Evolutionary conservation across 2,329 filamentous ascomycete species (phyloP).

Genomic region (Thermothelomyces thermophilus): DNA sequence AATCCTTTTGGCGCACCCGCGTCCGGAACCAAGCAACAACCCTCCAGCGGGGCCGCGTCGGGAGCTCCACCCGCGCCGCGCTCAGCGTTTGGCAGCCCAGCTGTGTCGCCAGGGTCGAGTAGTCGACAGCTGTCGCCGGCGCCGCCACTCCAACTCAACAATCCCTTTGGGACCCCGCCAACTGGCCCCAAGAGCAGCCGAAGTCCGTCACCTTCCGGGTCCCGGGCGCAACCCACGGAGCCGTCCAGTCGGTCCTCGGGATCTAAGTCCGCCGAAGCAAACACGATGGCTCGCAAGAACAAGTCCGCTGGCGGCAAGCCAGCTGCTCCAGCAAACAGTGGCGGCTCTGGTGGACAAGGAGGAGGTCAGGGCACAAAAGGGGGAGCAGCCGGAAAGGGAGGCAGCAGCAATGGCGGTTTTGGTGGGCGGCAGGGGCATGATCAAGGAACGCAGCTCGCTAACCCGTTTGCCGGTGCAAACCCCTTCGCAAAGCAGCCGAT

Average conservation of each 20-base stretch:
- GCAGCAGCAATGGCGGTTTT: background rate
- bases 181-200: background rate
- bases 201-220: slow-evolving; percentile 11
- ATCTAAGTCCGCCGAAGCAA: background rate
- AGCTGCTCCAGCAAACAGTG: background rate
- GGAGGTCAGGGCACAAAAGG: slow-evolving; percentile 1
- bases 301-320: slow-evolving; percentile 8
- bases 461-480: slow-evolving; percentile 5
- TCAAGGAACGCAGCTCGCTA: background rate
- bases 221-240: background rate
- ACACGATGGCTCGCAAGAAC: slow-evolving; percentile 9
- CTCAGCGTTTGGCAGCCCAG: slow-evolving; percentile 8
- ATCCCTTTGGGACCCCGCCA: slow-evolving; percentile 3
- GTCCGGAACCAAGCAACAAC: slow-evolving; percentile 2
- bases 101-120: background rate
- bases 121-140: slow-evolving; percentile 7
- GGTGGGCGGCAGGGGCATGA: slow-evolving; percentile 8
- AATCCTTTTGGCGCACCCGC: slow-evolving; percentile 20
- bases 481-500: background rate
- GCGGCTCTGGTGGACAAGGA: slow-evolving; percentile 10
- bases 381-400: slow-evolving; percentile 5
- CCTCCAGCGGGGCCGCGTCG: slow-evolving; percentile 5
- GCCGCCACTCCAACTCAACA: background rate
- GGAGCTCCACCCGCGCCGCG: slow-evolving; percentile 1
- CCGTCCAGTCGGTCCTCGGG: background rate